Evolutionary conservation across 1,139 yeast species (phyloP).

Genomic region (Maudiozyma humilis): DNA sequence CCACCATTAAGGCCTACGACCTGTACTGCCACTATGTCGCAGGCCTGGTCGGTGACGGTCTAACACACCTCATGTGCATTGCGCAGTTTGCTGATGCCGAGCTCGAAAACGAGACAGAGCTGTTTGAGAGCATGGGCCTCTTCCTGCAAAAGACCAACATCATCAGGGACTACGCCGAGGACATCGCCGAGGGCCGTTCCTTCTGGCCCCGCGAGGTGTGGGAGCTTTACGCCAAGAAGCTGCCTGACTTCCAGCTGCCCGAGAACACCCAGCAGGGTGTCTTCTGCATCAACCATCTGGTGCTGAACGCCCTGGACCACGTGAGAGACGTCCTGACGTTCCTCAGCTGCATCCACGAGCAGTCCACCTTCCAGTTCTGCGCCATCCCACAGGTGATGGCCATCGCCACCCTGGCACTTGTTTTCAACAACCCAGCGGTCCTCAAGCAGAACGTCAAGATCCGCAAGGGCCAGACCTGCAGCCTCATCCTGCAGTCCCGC

Average conservation of each 20-base stretch:
- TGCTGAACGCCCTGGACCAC: conserved; percentile 69
- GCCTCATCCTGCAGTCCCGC: conserved; percentile 64
- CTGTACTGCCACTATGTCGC: conserved; percentile 95
- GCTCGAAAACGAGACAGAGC: conserved; percentile 30
- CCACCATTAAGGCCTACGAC: conserved; percentile 73
- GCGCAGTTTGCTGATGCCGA: conserved; percentile 55
- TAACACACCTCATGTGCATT: conserved; percentile 68
- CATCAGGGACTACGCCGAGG: conserved; percentile 92
- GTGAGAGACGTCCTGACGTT: conserved; percentile 71
- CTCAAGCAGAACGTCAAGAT: conserved; percentile 72
- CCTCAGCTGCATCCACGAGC: conserved; percentile 70
- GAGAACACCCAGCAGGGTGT: conserved; percentile 49
- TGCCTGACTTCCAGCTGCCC: conserved; percentile 49
- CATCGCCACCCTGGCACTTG: conserved; percentile 80
- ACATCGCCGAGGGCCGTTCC: conserved; percentile 81
- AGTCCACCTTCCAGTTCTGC: conserved; percentile 80
- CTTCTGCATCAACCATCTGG: conserved; percentile 73
- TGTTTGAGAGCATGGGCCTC: conserved; percentile 85
- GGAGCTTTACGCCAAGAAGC: conserved; percentile 64
- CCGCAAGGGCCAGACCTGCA: conserved; percentile 84
- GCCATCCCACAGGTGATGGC: conserved; percentile 99
- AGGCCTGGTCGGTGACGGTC: conserved; percentile 94
- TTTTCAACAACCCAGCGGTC: conserved; percentile 73
- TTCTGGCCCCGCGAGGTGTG: conserved; percentile 96
- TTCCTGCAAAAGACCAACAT: conserved; percentile 73